Evolutionary conservation across 768 basidiomycete species (phyloP), one percentile per base, ranked within the genome.

Genomic region (Mrakia frigida): DNA sequence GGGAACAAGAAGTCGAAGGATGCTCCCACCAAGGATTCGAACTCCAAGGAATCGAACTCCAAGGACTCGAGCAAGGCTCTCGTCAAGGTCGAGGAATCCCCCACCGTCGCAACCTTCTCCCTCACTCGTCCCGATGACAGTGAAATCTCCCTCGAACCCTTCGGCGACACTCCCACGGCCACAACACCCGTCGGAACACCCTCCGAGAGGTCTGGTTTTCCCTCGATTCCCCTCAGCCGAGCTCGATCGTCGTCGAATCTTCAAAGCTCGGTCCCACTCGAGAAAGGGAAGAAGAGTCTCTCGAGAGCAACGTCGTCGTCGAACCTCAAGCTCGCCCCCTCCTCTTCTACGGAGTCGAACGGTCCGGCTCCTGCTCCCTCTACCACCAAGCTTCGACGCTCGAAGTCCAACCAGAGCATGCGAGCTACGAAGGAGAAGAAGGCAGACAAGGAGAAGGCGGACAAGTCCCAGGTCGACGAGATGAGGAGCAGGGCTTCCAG

Each of bases 401-500:
- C 35, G 1, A 72, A 59, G 37, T 53, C 50, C 16, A 72, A 50
- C 50, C 70, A 59, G 35, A 53, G 70, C 52, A 33, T 52, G 70
- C 70, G 35, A 25, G 6, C n/a, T 21, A 37, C 23, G 14, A 41
- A 69, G 35, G 37, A 70, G 69, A 46, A 25, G 14, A 70, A 33
- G 61, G 37, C 43, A 16, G 56, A 56, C 18, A 50, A 61, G 68
- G 37, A 59, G 33, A 75, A 75, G 39, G 52, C 23, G 18, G 46
- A 61, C 23, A 71, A 60, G 31, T 59, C 59, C n/a, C 70, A 77
- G 70, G 76, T 70, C 35, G 76, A 73, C n/a, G 76, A 77, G 71
- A 77, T 77, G 76, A 71, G 76, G 23, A 28, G 43, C 16, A 61
- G 94, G 10, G 92, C 93, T 0, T 87, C 88, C 0, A 88, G 90